These are phyloP conservation scores for Aquilaria agallochum DNA, from an alignment of 441 rosid species.

Conservation along the genomic window DNA sequence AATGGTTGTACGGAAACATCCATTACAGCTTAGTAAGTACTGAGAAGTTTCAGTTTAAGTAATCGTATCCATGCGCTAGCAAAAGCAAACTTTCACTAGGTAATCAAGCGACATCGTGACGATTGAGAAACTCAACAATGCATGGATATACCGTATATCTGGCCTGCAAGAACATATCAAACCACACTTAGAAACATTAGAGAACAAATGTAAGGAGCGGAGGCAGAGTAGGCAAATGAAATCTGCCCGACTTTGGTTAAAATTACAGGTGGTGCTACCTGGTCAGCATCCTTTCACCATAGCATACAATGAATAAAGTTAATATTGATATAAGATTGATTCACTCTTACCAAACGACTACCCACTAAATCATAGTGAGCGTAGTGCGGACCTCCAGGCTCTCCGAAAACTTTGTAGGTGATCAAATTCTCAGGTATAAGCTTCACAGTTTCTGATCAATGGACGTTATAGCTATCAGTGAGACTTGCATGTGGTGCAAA, in stretches of 20 bases:
- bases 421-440: slow-evolving; percentile 39
- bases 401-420: slow-evolving; percentile 49
- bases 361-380: slow-evolving; percentile 55
- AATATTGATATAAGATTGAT: not conserved
- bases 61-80: too few species aligned
- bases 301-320: too few species aligned
- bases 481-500: too few species aligned
- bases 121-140: slow-evolving; percentile 37
- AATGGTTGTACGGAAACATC: too few species aligned
- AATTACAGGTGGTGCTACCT: too few species aligned
- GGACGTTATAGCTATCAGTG: not conserved
- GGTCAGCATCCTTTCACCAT: too few species aligned
- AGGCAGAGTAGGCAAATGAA: too few species aligned
- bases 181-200: not conserved
- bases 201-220: not conserved
- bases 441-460: slow-evolving; percentile 54
- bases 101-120: slow-evolving; percentile 30
- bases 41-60: too few species aligned
- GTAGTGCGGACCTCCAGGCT: slow-evolving; percentile 61
- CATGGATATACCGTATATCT: slow-evolving; percentile 37
- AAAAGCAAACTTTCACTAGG: too few species aligned
- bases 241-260: too few species aligned
- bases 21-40: too few species aligned
- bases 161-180: slow-evolving; percentile 30
- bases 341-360: slow-evolving; percentile 38